Evolutionary conservation across 106 monocot species (phyloP), one percentile per base, ranked within the genome.

Genomic region (Phalaenopsis aphrodite): DNA sequence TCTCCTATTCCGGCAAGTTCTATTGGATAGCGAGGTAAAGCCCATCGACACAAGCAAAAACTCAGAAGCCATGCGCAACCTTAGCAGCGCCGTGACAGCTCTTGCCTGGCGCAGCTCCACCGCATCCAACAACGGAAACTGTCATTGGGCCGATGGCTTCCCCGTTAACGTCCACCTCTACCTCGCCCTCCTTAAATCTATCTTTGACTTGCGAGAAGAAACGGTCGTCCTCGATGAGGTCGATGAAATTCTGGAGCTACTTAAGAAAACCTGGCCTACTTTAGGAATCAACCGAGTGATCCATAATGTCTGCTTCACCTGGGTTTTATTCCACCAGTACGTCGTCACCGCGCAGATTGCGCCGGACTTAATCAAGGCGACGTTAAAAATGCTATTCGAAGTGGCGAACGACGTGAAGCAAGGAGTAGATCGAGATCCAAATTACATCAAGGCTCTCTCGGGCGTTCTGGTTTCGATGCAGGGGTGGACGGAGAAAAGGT

Each of bases 111-210:
- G 84, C 2, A 79, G 42, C 78, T 48, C 79, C 17, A 55, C 19
- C 5, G 74, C 77, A 41, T 19, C 65, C 21, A 76, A 64, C 37
- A 65, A 30, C 12, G 91, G 88, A 19, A 58, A 41, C 10, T 88
- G 88, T 68, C 91, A 91, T 45, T 91, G 91, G 91, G 88, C 88
- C 1, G 88, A 88, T 49, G 88, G 88, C 12, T 88, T 78, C 78
- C 91, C 91, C 14, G 75, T 91, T 21, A 88, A 88, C 42, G 75
- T 91, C 46, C 78, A 86, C 66, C 86, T 91, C 78, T 91, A 91
- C 75, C 77, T 91, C 10, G 79, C 91, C 8, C 88, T 91, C 61
- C 86, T 91, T 41, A 86, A 88, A 19, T 77, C 88, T 48, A 83
- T 91, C 42, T 91, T 91, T 38, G 88, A 91, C 68, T 77, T 69